Conservation (phyloP, 1,284 basidiomycete species). For the Quambalaria eucalypti region DNA sequence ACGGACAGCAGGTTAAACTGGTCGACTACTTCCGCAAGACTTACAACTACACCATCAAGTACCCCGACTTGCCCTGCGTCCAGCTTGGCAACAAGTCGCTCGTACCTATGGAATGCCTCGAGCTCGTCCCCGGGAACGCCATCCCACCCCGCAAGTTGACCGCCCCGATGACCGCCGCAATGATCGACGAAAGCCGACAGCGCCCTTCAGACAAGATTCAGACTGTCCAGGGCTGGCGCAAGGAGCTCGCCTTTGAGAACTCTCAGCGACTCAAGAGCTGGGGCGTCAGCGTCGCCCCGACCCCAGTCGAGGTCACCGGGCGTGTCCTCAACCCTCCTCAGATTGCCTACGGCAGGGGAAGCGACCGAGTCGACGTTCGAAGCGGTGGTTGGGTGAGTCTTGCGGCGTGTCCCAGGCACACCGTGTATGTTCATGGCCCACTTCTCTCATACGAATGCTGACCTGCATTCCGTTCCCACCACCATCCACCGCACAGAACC, state of each 20-base stretch:
- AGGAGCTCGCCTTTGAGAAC: conserved; percentile 21
- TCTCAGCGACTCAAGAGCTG: conserved; percentile 32
- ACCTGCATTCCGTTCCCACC: too few species aligned
- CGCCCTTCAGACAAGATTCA: conserved; percentile 6
- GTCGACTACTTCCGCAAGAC: conserved; percentile 18
- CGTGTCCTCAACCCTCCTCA: conserved; percentile 44
- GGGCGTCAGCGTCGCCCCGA: conserved; percentile 47
- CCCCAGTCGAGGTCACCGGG: conserved; percentile 44
- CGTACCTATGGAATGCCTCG: conserved; percentile 25
- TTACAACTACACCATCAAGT: conserved; percentile 20
- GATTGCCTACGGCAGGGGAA: conserved; percentile 43
- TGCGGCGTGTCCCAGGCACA: too few species aligned
- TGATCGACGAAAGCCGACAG: conserved; percentile 18
- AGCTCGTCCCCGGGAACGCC: conserved; percentile 15
- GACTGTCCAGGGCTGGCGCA: conserved; percentile 3
- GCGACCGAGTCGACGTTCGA: conserved; percentile 35
- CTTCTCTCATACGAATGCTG: too few species aligned
- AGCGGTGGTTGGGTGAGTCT: conserved; percentile 25
- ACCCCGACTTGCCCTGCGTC: conserved; percentile 21
- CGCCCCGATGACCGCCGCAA: conserved; percentile 4
- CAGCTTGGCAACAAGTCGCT: conserved; percentile 14
- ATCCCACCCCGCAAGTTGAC: conserved; percentile 20
- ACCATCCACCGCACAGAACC: too few species aligned
- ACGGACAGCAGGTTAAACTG: conserved; percentile 13
- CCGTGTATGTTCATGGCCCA: too few species aligned